These are phyloP conservation scores for Gossypium thurberi DNA, from an alignment of 345 rosid genomes.

Conservation along the genomic window DNA sequence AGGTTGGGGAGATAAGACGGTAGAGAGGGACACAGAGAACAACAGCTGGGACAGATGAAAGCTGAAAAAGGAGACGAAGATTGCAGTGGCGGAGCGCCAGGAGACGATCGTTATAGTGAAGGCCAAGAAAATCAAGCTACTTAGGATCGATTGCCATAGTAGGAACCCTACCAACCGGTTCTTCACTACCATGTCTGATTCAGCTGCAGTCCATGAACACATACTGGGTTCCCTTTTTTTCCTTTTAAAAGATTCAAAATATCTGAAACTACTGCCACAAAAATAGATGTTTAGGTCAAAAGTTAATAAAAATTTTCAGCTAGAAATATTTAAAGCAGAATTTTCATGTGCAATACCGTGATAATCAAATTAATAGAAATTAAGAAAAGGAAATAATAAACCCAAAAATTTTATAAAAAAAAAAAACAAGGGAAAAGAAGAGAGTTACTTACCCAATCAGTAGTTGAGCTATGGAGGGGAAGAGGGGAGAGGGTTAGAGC, in stretches of 20 bases:
- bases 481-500: background rate
- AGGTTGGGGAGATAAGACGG: conserved; percentile 38
- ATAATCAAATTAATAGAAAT: background rate
- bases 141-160: conserved; percentile 65
- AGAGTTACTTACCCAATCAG: background rate
- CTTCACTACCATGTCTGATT: conserved; percentile 36
- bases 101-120: conserved; percentile 33
- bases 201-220: conserved; percentile 2
- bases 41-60: conserved; percentile 54
- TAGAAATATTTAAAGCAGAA: background rate
- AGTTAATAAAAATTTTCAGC: background rate
- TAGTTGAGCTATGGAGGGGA: background rate
- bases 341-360: background rate
- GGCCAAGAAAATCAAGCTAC: conserved; percentile 47
- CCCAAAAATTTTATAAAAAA: background rate
- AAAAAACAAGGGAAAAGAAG: background rate
- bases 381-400: background rate
- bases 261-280: background rate
- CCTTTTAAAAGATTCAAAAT: background rate
- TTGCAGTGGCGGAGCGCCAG: background rate
- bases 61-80: conserved; percentile 29
- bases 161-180: conserved; percentile 54
- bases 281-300: background rate
- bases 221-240: background rate
- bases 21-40: conserved; percentile 48